These are phyloP conservation scores for Pseudozyma sp. DNA, from an alignment of 1,284 basidiomycete species.

Conservation along the genomic window DNA sequence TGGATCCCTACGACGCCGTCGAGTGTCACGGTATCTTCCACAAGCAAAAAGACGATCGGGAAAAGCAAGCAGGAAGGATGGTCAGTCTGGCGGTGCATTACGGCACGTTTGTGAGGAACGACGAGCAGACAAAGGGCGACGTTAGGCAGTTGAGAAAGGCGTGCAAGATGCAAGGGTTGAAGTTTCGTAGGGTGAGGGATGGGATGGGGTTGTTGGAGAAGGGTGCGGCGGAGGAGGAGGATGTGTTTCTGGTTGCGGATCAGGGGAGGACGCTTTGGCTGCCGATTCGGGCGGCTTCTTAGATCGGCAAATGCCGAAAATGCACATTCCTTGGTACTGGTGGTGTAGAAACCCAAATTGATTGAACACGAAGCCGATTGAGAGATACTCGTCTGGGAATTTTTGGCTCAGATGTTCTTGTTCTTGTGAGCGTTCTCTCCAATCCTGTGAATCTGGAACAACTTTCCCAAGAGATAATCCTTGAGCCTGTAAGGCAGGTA, in stretches of 20 bases:
- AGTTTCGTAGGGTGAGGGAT: constrained; percentile 24
- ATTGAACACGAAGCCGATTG: no score
- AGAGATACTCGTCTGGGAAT: no score
- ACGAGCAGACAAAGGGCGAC: constrained; percentile 51
- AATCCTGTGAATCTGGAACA: constrained; percentile 46
- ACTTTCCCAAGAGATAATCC: constrained; percentile 42
- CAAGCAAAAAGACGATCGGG: constrained; percentile 8
- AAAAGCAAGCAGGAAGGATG: constrained; percentile 1
- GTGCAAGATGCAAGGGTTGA: constrained; percentile 26
- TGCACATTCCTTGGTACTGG: neutral
- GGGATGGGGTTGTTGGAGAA: constrained; percentile 11
- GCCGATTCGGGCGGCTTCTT: constrained; percentile 22
- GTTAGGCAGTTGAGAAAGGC: constrained; percentile 48
- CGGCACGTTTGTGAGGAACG: constrained; percentile 59
- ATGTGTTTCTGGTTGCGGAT: constrained; percentile 53
- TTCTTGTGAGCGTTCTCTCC: constrained; percentile 34
- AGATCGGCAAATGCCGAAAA: neutral
- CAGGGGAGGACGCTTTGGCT: constrained; percentile 59
- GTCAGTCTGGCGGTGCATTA: constrained; percentile 49
- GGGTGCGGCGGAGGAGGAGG: constrained; percentile 14
- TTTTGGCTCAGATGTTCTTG: constrained; percentile 27
- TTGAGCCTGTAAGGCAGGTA: constrained; percentile 50
- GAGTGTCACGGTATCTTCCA: constrained; percentile 33
- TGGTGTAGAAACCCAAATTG: no score
- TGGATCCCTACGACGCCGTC: constrained; percentile 59